phyloP scores from a whole-genome alignment of 2,329 filamentous ascomycete species.

The Epichloe sylvatica region DNA sequence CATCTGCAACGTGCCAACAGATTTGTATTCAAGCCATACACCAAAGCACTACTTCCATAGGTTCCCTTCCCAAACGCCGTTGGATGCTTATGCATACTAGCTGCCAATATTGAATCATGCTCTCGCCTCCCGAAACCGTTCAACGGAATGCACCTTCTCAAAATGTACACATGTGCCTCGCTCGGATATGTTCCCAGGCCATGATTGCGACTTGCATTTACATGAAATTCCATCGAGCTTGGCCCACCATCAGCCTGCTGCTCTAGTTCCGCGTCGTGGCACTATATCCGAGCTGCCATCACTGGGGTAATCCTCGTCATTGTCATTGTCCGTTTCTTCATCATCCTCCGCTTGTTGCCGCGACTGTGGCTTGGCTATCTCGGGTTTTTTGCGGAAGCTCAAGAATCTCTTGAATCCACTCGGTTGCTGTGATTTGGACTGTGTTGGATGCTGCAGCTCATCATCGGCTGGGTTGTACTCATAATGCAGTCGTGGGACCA shows the following conservation, averaged over 20 bases:
- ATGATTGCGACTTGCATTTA: too few relatives aligned
- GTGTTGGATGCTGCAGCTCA: constrained; percentile 10
- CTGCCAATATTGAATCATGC: not conserved
- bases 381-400: constrained; percentile 27
- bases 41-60: not conserved
- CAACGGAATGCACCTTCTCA: not conserved
- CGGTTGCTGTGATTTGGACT: constrained; percentile 16
- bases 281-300: constrained; percentile 4
- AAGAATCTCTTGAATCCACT: constrained; percentile 31
- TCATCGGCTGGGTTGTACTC: constrained; percentile 33
- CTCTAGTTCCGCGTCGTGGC: constrained; percentile 2
- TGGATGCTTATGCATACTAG: not conserved
- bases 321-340: constrained; percentile 13
- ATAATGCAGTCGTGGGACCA: constrained; percentile 66
- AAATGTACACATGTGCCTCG: too few relatives aligned
- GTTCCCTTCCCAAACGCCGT: not conserved
- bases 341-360: constrained; percentile 11
- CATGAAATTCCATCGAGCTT: not conserved
- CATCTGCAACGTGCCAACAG: not conserved
- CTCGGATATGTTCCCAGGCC: too few relatives aligned
- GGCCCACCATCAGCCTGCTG: not conserved
- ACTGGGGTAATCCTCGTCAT: constrained; percentile 9
- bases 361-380: constrained; percentile 7
- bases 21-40: constrained; percentile 1
- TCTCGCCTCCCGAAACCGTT: not conserved